Evolutionary conservation across 2,329 filamentous ascomycete genomes (phyloP).

Genomic region (Blumeria hordei): DNA sequence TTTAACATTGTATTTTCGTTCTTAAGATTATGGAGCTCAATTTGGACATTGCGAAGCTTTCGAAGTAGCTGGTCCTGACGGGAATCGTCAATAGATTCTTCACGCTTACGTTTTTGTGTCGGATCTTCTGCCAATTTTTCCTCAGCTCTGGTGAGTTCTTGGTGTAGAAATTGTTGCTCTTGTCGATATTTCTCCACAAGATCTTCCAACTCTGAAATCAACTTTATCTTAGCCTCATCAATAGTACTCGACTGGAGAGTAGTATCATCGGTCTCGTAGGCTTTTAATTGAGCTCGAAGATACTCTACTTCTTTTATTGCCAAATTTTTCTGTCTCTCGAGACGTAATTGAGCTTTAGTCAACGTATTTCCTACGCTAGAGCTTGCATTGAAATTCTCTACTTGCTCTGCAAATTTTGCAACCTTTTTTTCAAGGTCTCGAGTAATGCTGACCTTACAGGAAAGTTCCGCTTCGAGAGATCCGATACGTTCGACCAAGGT

Average conservation of each 20-base stretch:
- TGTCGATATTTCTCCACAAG: conserved; percentile 67
- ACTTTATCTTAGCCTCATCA: conserved; percentile 48
- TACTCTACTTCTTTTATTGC: conserved; percentile 88
- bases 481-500: conserved; percentile 64
- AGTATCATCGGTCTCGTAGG: conserved; percentile 66
- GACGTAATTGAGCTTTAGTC: conserved; percentile 38
- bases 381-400: conserved; percentile 40
- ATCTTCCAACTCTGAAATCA: conserved; percentile 62
- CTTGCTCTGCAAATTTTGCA: conserved; percentile 34
- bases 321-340: conserved; percentile 67
- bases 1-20: conserved; percentile 46
- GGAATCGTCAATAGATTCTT: conserved; percentile 31
- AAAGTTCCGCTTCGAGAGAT: conserved; percentile 50
- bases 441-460: conserved; percentile 54
- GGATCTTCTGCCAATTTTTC: conserved; percentile 16
- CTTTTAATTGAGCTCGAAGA: conserved; percentile 72
- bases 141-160: conserved; percentile 47
- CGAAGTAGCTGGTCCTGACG: conserved; percentile 63
- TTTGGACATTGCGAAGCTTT: conserved; percentile 68
- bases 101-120: conserved; percentile 39
- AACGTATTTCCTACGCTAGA: conserved; percentile 14
- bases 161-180: conserved; percentile 52
- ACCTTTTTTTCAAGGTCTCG: conserved; percentile 48
- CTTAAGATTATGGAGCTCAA: conserved; percentile 45
- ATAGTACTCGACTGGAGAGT: conserved; percentile 63